Percentiles rank a stretch among this genome's conserved stretches.
These are phyloP conservation scores for Solanum pennellii DNA, from an alignment of 257 asterid genomes.

Conservation along the genomic window DNA sequence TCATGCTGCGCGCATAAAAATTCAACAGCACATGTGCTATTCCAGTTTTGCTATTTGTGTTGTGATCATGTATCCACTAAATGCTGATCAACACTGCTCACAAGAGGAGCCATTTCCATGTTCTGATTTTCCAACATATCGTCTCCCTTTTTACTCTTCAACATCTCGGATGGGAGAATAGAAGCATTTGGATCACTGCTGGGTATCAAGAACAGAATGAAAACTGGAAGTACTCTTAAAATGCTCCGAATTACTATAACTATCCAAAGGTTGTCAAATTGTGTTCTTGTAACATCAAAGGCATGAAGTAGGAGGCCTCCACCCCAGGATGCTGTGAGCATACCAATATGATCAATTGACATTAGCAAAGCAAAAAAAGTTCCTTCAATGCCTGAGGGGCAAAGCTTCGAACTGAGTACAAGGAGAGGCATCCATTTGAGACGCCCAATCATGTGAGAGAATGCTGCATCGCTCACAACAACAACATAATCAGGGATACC, in stretches of 20 bases:
- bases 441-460: slow-evolving; percentile 30
- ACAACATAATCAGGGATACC: slow-evolving; percentile 62
- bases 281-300: slow-evolving; percentile 45
- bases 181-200: slow-evolving; percentile 20
- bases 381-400: slow-evolving; percentile 70
- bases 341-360: slow-evolving; percentile 62
- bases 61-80: slow-evolving; percentile 8
- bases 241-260: slow-evolving; percentile 38
- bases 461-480: slow-evolving; percentile 48
- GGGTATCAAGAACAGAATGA: slow-evolving; percentile 41
- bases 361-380: slow-evolving; percentile 61
- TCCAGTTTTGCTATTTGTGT: not conserved
- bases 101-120: slow-evolving; percentile 37
- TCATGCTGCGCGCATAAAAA: not conserved
- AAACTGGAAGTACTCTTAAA: slow-evolving; percentile 37
- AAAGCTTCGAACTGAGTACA: slow-evolving; percentile 54
- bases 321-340: slow-evolving; percentile 44
- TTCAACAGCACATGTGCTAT: not conserved
- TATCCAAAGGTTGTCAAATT: slow-evolving; percentile 52
- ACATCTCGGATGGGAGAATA: slow-evolving; percentile 8
- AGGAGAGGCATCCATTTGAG: slow-evolving; percentile 76
- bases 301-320: slow-evolving; percentile 52
- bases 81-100: slow-evolving; percentile 10
- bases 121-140: not conserved
- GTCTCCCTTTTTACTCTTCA: slow-evolving; percentile 5